Evolutionary conservation across 169 alveolate species (phyloP), one percentile per base, ranked within the genome.

Genomic region (Cyclospora cayetanensis): DNA sequence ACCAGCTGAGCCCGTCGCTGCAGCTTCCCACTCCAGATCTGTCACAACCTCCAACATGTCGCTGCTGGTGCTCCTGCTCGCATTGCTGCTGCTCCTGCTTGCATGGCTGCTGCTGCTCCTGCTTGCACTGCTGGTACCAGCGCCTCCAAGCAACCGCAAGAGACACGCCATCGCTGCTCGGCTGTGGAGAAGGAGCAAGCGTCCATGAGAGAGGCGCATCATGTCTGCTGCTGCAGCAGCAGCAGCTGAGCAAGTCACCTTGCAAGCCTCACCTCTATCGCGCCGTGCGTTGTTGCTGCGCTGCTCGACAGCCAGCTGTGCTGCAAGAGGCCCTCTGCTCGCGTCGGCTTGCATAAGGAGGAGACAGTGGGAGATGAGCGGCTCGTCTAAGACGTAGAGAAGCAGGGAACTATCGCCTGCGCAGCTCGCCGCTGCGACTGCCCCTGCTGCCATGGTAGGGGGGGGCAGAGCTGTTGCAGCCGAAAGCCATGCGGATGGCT

Each of bases 111-210:
- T 18, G 22, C 43, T 52, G 76, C n/a, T 31, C 43, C 68, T 27
- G 68, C 53, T 42, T 37, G 41, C 86, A 41, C 46, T 76, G 86
- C 41, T 41, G 72, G 53, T 53, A 2, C 27, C 76, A 4, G 60
- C 29, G 53, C 35, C 89, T 7, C 31, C 72, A 15, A 80, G 43
- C 53, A 52, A 34, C 46, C 46, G 76, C 74, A 80, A 65, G 89
- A 80, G 74, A 63, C 89, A 80, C 18, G 89, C 89, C 89, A 80
- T 80, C 15, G 89, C 89, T 31, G 89, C 89, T 53, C 72, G 27
- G 3, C 76, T 39, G 74, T 80, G 89, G 55, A 39, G 89, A 22
- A 46, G 89, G 29, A 80, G 53, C 70, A 80, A 65, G 43, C 89
- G 76, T 53, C 74, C 43, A n/a, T 52, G 89, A 52, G 89, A 31